Percentiles rank a stretch among this genome's conserved stretches.
Evolutionary conservation across 768 basidiomycete genomes (phyloP).

Genomic region (Nidularia pulvinata): DNA sequence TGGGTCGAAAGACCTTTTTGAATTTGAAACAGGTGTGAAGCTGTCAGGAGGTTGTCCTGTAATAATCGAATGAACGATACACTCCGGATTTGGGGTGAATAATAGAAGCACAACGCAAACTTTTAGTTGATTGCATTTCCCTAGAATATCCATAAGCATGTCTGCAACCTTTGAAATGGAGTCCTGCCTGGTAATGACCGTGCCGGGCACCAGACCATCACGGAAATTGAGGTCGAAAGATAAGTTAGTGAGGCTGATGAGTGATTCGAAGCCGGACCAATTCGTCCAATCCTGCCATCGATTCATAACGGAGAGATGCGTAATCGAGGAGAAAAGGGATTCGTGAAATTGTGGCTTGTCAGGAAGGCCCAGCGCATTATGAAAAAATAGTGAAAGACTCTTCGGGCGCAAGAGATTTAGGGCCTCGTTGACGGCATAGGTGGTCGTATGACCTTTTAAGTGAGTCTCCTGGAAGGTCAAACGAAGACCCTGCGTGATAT

Average conservation of each 20-base stretch:
- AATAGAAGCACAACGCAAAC: not conserved
- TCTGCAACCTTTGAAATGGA: not conserved
- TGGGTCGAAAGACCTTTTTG: constrained; percentile 18
- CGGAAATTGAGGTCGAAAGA: constrained; percentile 34
- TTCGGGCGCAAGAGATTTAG: not conserved
- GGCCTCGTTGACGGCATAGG: not conserved
- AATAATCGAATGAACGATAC: not conserved
- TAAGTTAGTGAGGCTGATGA: constrained; percentile 30
- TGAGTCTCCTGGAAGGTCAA: not conserved
- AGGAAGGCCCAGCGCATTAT: not conserved
- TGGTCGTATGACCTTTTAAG: not conserved
- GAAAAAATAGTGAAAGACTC: not conserved
- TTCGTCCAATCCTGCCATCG: constrained; percentile 41
- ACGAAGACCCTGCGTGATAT: not conserved
- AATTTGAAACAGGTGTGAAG: not conserved
- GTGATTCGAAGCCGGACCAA: constrained; percentile 25
- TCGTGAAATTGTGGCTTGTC: constrained; percentile 16
- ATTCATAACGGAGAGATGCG: constrained; percentile 36
- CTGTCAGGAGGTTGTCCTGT: not conserved
- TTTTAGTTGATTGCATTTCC: not conserved
- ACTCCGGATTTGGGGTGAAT: not conserved
- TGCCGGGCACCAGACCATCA: not conserved
- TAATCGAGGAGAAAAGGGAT: constrained; percentile 30
- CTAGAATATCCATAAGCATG: not conserved
- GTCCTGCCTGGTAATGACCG: not conserved